Evolutionary conservation across 345 rosid species (phyloP), one percentile per base, ranked within the genome.

Genomic region (Hibiscus mutabilis): DNA sequence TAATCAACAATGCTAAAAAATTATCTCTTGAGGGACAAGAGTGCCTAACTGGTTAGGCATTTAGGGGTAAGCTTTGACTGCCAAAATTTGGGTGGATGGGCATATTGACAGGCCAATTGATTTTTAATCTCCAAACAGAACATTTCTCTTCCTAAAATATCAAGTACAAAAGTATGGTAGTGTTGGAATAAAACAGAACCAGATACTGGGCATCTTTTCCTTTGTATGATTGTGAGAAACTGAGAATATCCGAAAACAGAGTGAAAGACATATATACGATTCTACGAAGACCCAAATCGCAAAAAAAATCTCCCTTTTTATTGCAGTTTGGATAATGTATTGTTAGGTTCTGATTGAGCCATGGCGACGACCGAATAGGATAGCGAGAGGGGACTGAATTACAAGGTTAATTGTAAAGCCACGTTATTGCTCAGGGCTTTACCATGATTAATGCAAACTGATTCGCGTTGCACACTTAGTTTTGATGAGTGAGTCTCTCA

Each of bases 361-460:
- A 18, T 10, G 47, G 66, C 46, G 8, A 18, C 16, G 49, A 35
- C 35, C 35, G 35, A 33, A 18, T n/a, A 33, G 9, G 40, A 27
- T 60, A 60, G 19, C 29, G 10, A n/a, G 44, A 31, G 42, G 33
- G 31, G 31, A 4, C 5, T 18, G 18, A 24, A 24, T 66, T 66
- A 14, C 46, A 22, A 16, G 35, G 69, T 15, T 15, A 7, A 66
- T 18, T 14, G 11, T 57, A 21, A 46, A 33, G 56, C 69, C 57
- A 24, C 57, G 69, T 65, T 44, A 6, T 66, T 66, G 18, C 35
- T n/a, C n/a, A n/a, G n/a, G n/a, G n/a, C n/a, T n/a, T n/a, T n/a
- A n/a, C n/a, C n/a, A n/a, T n/a, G n/a, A n/a, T n/a, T n/a, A n/a
- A 25, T 25, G 29, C 29, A 25, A 1, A 25, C 2, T 25, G 29